Conservation (phyloP, 306 rosid genomes). For the Sindora glabra region DNA sequence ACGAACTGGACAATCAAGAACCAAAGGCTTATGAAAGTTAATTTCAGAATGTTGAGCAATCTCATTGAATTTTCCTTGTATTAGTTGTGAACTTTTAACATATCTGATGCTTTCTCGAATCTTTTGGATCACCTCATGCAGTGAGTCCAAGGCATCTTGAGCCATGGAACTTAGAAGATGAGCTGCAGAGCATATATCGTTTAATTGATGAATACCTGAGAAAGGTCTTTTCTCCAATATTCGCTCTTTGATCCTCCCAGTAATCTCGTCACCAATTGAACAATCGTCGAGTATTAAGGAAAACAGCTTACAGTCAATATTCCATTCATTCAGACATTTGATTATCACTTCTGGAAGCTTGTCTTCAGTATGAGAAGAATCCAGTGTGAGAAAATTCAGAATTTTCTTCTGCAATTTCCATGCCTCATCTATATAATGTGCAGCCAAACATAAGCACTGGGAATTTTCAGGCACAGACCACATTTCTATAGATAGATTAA, state of each 20-base stretch:
- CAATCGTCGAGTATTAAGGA: slow-evolving; percentile 86
- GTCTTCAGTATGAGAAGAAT: slow-evolving; percentile 79
- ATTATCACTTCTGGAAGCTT: slow-evolving; percentile 79
- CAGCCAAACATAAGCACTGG: slow-evolving; percentile 53
- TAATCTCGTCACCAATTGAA: slow-evolving; percentile 62
- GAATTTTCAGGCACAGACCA: slow-evolving; percentile 70
- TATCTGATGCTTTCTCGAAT: slow-evolving; percentile 66
- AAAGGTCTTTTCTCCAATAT: slow-evolving; percentile 69
- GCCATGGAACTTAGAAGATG: slow-evolving; percentile 60
- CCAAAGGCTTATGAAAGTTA: slow-evolving; percentile 42
- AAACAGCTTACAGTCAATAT: slow-evolving; percentile 75
- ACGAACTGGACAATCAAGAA: slow-evolving; percentile 54
- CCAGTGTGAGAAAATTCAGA: slow-evolving; percentile 80
- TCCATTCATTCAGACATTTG: slow-evolving; percentile 76
- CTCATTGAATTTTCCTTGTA: slow-evolving; percentile 66
- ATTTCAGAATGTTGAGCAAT: slow-evolving; percentile 60
- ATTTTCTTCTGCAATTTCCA: slow-evolving; percentile 75
- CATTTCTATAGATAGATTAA: slow-evolving; percentile 73
- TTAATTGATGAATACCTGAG: slow-evolving; percentile 51
- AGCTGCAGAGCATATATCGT: slow-evolving; percentile 73
- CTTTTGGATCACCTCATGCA: slow-evolving; percentile 61
- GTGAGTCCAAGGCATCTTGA: slow-evolving; percentile 55
- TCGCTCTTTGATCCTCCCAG: slow-evolving; percentile 61
- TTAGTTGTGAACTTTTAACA: slow-evolving; percentile 65
- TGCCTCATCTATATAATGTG: slow-evolving; percentile 75